These are phyloP conservation scores for Zizania latifolia DNA, from an alignment of 176 grass and related monocot genomes.

Conservation along the genomic window DNA sequence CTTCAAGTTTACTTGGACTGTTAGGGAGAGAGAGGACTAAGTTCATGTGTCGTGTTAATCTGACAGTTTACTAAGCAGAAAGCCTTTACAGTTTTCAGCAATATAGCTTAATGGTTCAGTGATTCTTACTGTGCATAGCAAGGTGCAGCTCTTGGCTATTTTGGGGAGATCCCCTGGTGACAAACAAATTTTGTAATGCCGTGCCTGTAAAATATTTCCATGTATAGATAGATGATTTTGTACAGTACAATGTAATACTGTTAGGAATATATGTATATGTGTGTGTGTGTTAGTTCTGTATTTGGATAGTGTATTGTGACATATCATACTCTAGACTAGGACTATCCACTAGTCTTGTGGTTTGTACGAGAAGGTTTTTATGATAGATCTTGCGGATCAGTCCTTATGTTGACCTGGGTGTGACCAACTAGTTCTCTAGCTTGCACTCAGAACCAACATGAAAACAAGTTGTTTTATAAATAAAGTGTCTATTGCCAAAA, in stretches of 20 bases:
- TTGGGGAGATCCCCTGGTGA: neutral
- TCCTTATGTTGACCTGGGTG: no score
- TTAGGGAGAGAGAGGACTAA: neutral
- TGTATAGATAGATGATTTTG: neutral
- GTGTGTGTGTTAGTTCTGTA: no score
- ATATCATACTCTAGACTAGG: no score
- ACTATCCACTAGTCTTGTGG: no score
- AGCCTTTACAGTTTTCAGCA: neutral
- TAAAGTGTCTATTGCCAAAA: no score
- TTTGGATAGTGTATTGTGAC: no score
- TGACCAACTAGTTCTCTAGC: no score
- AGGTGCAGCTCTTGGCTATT: neutral
- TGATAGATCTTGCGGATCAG: no score
- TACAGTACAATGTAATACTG: neutral
- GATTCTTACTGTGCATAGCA: neutral
- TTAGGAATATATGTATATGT: no score
- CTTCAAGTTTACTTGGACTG: neutral
- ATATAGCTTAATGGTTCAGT: neutral
- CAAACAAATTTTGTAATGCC: conserved; percentile 8
- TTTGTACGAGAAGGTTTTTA: no score
- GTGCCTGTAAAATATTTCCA: neutral
- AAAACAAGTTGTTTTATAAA: no score
- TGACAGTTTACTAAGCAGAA: neutral
- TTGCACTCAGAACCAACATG: no score
- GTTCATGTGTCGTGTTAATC: conserved; percentile 8